Base-by-base conservation (phyloP, 208 protist species). In the Endotrypanum monterogeii region DNA sequence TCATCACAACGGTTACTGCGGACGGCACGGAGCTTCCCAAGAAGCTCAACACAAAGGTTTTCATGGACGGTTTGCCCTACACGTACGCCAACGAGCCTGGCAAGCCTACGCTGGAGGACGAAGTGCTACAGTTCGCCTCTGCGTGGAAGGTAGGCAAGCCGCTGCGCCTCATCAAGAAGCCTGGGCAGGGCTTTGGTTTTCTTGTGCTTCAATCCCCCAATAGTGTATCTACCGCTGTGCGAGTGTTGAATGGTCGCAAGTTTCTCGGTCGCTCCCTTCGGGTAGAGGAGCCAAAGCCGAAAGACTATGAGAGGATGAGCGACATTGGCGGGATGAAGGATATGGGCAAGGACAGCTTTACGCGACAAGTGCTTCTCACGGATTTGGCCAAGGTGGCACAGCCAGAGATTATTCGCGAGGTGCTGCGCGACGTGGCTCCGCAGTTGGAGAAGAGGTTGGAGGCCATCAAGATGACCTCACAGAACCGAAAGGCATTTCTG, bases 101-200 rank as follows among this genome's bases (percentile, higher is more conserved):
- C 14, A 80, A 86, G 74, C 70, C 88, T 3, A 83, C 80, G 18
- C 77, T 97, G 23, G 89, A 97, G 81, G 93, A 94, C 23, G 91
- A 96, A 81, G 65, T 97, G 25, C 78, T 89, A 56, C 86, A 94
- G 82, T 96, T 97, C 78, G 86, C 80, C 6, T 79, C 77, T 8
- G 89, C 89, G 28, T 96, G 91, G 93, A 94, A 93, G 82, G 91
- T 96, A 14, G 92, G 92, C 60, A 91, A 89, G 74, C 85, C 90
- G 48, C 69, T 97, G 55, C 89, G 90, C 7, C 86, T 98, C 56
- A 94, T 97, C 57, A 96, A 98, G 83, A 91, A 91, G 71, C 78
- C 86, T 18, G 94, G 94, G 8, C 90, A 98, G 80, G 92, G 92
- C 54, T 96, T 96, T 72, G 94, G 94, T 32, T 98, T 96, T 76